Conservation (phyloP, 345 rosid species). For the Erodium maritimum region DNA sequence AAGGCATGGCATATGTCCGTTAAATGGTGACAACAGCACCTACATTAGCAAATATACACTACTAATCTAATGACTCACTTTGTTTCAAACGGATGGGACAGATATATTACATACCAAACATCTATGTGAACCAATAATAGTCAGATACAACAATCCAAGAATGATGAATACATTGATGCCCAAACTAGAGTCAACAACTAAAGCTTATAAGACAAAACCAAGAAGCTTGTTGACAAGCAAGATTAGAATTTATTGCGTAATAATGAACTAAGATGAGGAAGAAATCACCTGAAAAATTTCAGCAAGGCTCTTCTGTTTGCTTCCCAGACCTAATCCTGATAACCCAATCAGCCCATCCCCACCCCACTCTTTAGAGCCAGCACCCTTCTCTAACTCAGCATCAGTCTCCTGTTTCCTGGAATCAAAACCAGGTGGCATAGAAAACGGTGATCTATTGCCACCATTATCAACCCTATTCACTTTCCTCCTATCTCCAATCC, state of each 20-base stretch:
- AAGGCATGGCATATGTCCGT: too few relatives aligned
- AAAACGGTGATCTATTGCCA: conserved; percentile 33
- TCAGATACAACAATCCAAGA: too few relatives aligned
- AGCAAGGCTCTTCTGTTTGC: conserved; percentile 68
- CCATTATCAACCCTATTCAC: conserved; percentile 13
- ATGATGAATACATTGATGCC: conserved; percentile 4
- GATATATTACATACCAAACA: too few relatives aligned
- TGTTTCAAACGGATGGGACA: too few relatives aligned
- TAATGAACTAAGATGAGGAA: conserved; percentile 16
- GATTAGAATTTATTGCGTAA: background rate
- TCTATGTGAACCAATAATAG: too few relatives aligned
- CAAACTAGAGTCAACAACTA: conserved; percentile 33
- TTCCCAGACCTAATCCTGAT: conserved; percentile 43
- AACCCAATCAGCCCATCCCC: conserved; percentile 82
- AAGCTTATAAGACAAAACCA: conserved; percentile 35
- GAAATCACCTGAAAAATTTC: conserved; percentile 77
- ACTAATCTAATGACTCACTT: too few relatives aligned
- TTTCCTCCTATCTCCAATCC: conserved; percentile 51
- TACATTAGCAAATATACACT: too few relatives aligned
- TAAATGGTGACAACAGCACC: too few relatives aligned
- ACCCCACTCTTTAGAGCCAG: conserved; percentile 57
- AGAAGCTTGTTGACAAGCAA: conserved; percentile 7
- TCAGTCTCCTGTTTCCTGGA: conserved; percentile 51
- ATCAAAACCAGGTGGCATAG: conserved; percentile 67
- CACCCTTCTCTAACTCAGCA: conserved; percentile 61